Base-by-base conservation (phyloP, 2,329 filamentous ascomycete genomes). In the Fusarium kyushuense region DNA sequence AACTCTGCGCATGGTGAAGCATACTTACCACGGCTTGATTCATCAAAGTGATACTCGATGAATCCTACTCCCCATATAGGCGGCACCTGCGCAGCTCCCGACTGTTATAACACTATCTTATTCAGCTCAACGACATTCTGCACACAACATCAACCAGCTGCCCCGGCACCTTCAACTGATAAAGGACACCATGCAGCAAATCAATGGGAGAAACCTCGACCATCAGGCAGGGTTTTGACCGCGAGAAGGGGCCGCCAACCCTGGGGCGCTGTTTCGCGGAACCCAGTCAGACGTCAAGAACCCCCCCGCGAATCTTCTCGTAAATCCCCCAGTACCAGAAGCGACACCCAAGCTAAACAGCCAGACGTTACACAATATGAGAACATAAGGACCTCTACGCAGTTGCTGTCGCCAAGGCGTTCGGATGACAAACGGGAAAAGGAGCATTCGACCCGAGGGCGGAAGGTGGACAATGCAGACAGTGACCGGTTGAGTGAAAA, bases 211-310 rank as follows among this genome's bases (percentile, higher is more conserved):
- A 25, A 35, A 17, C 40, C 57, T 10, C 47, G 52, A 30, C 54
- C 65, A 21, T 21, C 58, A 12, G 33, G 58, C 32, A 30, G 51
- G 30, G 59, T 23, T 27, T 57, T 63, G 32, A 59, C 65, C 16
- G 72, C 69, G 11, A 73, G 51, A 29, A 70, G 64, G 42, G 69
- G 65, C 19, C 49, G 53, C 14, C 58, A 52, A 30, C 54, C 64
- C 27, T 19, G 42, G 42, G 8, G 23, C 10, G 10, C 57, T 46
- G 40, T 49, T 33, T 36, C 35, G 13, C 69, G 63, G 32, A 40
- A 60, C n/a, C 27, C 55, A 8, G 17, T 21, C 23, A 23, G 21
- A 21, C n/a, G 25, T 19, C 49, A 45, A 52, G 32, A 57, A 36
- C 9, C 35, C 14, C 32, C 51, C n/a, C 43, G 17, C 36, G 32